These are phyloP conservation scores for Peronosclerospora sorghi DNA, from an alignment of 352 stramenopile genomes.

Conservation along the genomic window DNA sequence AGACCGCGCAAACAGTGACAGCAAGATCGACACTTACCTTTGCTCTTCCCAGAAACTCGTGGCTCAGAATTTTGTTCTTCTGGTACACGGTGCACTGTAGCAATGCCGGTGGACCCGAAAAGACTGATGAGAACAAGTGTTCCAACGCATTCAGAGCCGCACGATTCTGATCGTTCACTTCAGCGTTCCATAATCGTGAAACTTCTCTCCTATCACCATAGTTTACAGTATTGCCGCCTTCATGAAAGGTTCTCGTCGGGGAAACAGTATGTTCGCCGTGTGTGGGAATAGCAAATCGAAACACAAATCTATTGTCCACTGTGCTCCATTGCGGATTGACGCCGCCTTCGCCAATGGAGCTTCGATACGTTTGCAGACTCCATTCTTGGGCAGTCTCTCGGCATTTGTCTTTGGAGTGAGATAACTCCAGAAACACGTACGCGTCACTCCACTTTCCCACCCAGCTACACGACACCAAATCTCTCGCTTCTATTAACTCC, in stretches of 20 bases:
- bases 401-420: conserved; percentile 18
- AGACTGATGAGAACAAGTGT: conserved; percentile 48
- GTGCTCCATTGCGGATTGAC: conserved; percentile 45
- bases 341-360: conserved; percentile 34
- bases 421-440: conserved; percentile 68
- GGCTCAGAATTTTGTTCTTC: conserved; percentile 68
- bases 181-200: conserved; percentile 35
- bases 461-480: conserved; percentile 64
- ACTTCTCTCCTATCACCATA: conserved; percentile 9
- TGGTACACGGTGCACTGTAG: conserved; percentile 59
- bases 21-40: conserved; percentile 22
- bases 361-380: conserved; percentile 68
- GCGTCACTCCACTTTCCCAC: conserved; percentile 58
- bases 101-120: conserved; percentile 44
- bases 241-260: conserved; percentile 6
- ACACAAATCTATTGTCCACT: conserved; percentile 46
- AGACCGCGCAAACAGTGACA: too few species aligned
- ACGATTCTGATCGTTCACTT: conserved; percentile 18
- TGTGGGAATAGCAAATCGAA: conserved; percentile 69
- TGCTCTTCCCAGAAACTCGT: conserved; percentile 63
- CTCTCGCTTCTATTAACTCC: conserved; percentile 50
- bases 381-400: conserved; percentile 45
- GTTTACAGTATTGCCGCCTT: neutral
- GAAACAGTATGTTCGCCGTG: conserved; percentile 34
- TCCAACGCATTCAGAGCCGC: conserved; percentile 34